Evolutionary conservation across 352 stramenopile species (phyloP).

Genomic region (Globisporangium mamillatum): DNA sequence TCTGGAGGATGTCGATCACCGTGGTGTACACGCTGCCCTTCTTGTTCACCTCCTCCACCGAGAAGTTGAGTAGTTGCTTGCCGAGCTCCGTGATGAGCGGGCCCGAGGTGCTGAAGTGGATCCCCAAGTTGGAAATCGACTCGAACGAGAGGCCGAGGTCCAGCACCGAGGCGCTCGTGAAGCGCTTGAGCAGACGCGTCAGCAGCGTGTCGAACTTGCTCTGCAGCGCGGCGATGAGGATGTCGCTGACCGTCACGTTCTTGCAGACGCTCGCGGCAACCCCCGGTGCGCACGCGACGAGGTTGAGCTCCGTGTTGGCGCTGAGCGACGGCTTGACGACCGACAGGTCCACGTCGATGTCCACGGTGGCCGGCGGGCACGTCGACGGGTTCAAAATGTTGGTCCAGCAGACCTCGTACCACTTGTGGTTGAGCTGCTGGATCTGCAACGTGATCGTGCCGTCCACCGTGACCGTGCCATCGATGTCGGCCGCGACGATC

Average conservation of each 20-base stretch:
- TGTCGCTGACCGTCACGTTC: conserved; percentile 13
- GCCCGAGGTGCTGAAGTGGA: conserved; percentile 12
- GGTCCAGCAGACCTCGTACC: conserved; percentile 16
- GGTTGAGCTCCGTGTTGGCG: conserved; percentile 2
- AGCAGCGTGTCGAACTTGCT: conserved; percentile 9
- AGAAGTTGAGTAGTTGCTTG: conserved; percentile 13
- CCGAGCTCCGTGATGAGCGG: conserved; percentile 13
- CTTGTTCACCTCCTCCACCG: conserved; percentile 9
- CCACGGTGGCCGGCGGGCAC: conserved; percentile 2
- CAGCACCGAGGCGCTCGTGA: conserved; percentile 4
- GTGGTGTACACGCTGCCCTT: conserved; percentile 10
- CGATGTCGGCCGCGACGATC: conserved; percentile 6
- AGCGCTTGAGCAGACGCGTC: conserved; percentile 9
- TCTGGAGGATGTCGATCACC: conserved; percentile 5
- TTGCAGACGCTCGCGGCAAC: conserved; percentile 5
- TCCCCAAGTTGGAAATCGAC: conserved; percentile 4
- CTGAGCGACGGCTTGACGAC: conserved; percentile 9
- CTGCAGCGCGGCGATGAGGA: conserved; percentile 10
- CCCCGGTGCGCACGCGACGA: conserved; percentile 2
- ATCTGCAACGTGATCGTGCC: conserved; percentile 5
- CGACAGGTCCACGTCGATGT: conserved; percentile 8
- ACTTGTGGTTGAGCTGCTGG: conserved; percentile 16
- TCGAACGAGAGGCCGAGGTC: conserved; percentile 13
- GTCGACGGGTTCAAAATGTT: conserved; percentile 6
- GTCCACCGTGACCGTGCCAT: conserved; percentile 8